Conservation (phyloP, 2,329 filamentous ascomycete genomes). For the Ophiocordyceps camponoti-leonardi region DNA sequence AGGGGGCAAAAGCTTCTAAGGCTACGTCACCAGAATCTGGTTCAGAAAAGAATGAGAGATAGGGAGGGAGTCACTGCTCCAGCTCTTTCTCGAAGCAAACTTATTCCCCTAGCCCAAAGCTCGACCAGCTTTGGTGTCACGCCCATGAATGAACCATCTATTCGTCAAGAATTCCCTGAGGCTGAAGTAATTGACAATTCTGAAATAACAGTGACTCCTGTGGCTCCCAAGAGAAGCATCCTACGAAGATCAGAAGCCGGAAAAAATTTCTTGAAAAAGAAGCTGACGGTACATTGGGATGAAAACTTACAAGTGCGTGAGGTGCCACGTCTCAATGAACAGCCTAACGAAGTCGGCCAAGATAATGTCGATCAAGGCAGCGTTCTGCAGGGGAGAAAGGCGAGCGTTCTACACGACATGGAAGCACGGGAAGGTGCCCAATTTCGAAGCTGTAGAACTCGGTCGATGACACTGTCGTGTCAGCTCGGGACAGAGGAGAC, state of each 20-base stretch:
- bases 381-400: not conserved
- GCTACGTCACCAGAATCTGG: constrained; percentile 17
- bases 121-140: not conserved
- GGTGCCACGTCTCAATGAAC: not conserved
- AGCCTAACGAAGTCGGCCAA: not conserved
- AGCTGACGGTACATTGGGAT: constrained; percentile 1
- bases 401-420: not conserved
- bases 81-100: constrained; percentile 12
- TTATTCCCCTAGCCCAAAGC: constrained; percentile 12
- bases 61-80: constrained; percentile 22
- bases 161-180: not conserved
- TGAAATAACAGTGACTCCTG: not conserved
- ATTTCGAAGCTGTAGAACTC: not conserved
- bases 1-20: constrained; percentile 23
- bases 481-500: constrained; percentile 3
- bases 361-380: not conserved
- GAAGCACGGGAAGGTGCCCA: not conserved
- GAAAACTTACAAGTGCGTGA: not conserved
- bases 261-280: not conserved
- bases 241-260: not conserved
- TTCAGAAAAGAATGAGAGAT: constrained; percentile 24
- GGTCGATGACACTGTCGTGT: not conserved
- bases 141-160: not conserved
- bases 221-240: not conserved
- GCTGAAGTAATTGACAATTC: not conserved